Conservation (phyloP, 116 monocot species). For the Thalassia testudinum region DNA sequence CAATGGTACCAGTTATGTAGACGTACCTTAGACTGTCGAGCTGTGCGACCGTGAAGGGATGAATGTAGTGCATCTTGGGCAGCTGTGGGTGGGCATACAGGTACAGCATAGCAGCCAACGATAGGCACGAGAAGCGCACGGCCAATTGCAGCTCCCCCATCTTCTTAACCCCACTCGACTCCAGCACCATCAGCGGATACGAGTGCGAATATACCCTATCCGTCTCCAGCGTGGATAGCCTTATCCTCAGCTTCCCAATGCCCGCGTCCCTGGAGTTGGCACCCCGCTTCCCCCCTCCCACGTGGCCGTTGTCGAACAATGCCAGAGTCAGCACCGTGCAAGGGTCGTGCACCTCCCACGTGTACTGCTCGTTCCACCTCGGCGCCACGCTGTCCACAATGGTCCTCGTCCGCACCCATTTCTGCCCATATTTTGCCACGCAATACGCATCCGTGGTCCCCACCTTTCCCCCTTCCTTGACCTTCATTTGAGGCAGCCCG, state of each 20-base stretch:
- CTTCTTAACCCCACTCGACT: slow-evolving; percentile 59
- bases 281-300: slow-evolving; percentile 11
- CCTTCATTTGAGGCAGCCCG: slow-evolving; percentile 57
- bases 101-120: slow-evolving; percentile 30
- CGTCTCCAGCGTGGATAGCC: slow-evolving; percentile 58
- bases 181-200: slow-evolving; percentile 57
- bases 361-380: slow-evolving; percentile 89
- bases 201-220: slow-evolving; percentile 66
- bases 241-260: slow-evolving; percentile 68
- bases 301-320: slow-evolving; percentile 76
- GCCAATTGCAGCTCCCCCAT: slow-evolving; percentile 81
- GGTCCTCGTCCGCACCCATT: slow-evolving; percentile 80
- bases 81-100: slow-evolving; percentile 41
- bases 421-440: slow-evolving; percentile 84
- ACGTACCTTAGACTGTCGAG: slow-evolving; percentile 39
- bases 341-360: slow-evolving; percentile 82
- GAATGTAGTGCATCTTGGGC: slow-evolving; percentile 65
- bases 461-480: slow-evolving; percentile 15
- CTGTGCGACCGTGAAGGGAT: slow-evolving; percentile 51
- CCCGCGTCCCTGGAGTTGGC: slow-evolving; percentile 18
- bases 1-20: no score
- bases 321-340: slow-evolving; percentile 65
- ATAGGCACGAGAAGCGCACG: slow-evolving; percentile 50
- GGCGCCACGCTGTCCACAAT: slow-evolving; percentile 41
- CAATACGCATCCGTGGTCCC: slow-evolving; percentile 71